A percentile compares a stretch with the other conserved stretches of the same genome.
Conservation (phyloP, 2,329 filamentous ascomycete genomes). For the Raffaelea ambrosiae region DNA sequence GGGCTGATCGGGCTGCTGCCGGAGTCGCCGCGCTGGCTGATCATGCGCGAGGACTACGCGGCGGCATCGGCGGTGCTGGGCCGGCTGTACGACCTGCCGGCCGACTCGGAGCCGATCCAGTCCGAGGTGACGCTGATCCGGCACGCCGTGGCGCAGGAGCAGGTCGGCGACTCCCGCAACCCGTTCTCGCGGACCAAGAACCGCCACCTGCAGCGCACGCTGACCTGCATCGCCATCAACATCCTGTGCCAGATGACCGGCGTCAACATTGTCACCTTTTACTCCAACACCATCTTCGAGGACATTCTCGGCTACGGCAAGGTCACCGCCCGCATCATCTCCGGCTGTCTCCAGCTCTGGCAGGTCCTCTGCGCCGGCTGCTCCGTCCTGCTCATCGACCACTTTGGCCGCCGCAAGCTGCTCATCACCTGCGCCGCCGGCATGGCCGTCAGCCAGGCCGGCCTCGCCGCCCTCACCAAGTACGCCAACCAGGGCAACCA, state of each 20-base stretch:
- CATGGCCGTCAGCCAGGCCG: slow-evolving; percentile 51
- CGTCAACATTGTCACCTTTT: slow-evolving; percentile 28
- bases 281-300: slow-evolving; percentile 19
- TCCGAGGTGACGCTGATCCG: slow-evolving; percentile 44
- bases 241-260: slow-evolving; percentile 24
- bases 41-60: slow-evolving; percentile 32
- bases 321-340: slow-evolving; percentile 16
- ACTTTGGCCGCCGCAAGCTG: slow-evolving; percentile 61
- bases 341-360: slow-evolving; percentile 19
- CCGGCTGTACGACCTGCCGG: slow-evolving; percentile 26
- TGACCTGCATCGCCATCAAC: slow-evolving; percentile 12
- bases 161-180: slow-evolving; percentile 13
- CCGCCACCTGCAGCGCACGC: slow-evolving; percentile 15
- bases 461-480: slow-evolving; percentile 30
- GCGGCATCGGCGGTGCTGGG: slow-evolving; percentile 34
- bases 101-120: slow-evolving; percentile 44
- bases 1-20: slow-evolving; percentile 42
- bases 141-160: slow-evolving; percentile 57
- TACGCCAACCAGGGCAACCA: slow-evolving; percentile 14
- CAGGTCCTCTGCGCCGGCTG: slow-evolving; percentile 39
- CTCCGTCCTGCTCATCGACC: slow-evolving; percentile 41
- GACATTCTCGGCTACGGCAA: slow-evolving; percentile 23
- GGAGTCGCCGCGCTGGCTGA: slow-evolving; percentile 40
- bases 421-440: slow-evolving; percentile 59
- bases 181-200: slow-evolving; percentile 13